A percentile compares a stretch with the other conserved stretches of the same genome.
Conservation (phyloP, 2,329 filamentous ascomycete species). For the Venturiaceae sp. region DNA sequence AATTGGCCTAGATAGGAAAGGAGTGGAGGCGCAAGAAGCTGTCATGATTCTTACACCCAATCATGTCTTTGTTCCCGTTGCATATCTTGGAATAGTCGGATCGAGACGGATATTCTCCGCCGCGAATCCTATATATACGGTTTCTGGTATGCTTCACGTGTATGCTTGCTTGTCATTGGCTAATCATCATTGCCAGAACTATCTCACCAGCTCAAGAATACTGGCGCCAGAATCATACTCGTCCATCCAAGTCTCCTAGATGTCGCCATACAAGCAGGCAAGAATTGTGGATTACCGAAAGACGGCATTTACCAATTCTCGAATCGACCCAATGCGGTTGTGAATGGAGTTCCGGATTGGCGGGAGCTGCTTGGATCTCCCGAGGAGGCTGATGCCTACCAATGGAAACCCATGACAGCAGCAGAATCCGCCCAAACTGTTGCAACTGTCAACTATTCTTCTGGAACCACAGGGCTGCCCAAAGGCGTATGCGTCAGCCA, state of each 20-base stretch:
- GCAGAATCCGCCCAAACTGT: constrained; percentile 20
- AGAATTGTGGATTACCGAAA: constrained; percentile 18
- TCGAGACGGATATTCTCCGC: constrained; percentile 43
- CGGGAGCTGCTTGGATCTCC: constrained; percentile 18
- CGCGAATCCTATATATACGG: constrained; percentile 43
- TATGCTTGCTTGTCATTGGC: neutral
- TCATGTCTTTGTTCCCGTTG: constrained; percentile 42
- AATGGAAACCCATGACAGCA: constrained; percentile 18
- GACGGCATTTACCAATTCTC: constrained; percentile 23
- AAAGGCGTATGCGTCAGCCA: constrained; percentile 43
- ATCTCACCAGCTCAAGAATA: constrained; percentile 23
- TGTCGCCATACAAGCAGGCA: constrained; percentile 19
- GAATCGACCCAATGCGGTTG: constrained; percentile 16
- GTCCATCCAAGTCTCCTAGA: constrained; percentile 20
- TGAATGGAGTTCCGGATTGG: constrained; percentile 22
- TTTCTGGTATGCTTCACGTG: constrained; percentile 25
- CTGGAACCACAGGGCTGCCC: constrained; percentile 42
- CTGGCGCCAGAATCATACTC: constrained; percentile 21
- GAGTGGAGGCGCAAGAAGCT: constrained; percentile 36
- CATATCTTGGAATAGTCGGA: constrained; percentile 42
- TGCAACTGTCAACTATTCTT: constrained; percentile 41
- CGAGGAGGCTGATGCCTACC: constrained; percentile 18
- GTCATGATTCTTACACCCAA: constrained; percentile 45
- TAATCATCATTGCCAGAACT: constrained; percentile 17
- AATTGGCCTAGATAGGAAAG: constrained; percentile 34